Conservation (phyloP, 441 rosid genomes). For the Viola pubescens region DNA sequence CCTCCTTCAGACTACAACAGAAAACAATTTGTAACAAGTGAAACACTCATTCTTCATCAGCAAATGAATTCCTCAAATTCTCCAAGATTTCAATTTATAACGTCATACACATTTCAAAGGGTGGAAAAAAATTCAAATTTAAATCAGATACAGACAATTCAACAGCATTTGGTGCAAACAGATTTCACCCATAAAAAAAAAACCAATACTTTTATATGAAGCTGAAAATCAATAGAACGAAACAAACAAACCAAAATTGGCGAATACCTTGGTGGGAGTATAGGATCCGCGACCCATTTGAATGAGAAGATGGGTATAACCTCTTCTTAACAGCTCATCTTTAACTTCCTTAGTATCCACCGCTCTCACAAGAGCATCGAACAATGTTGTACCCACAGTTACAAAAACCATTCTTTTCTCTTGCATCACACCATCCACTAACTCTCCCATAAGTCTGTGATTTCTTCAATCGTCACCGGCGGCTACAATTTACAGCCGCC, state of each 20-base stretch:
- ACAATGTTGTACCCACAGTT: constrained; percentile 86
- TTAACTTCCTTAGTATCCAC: constrained; percentile 46
- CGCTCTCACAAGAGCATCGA: constrained; percentile 63
- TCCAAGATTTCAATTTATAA: too few relatives aligned
- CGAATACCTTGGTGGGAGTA: constrained; percentile 47
- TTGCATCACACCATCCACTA: constrained; percentile 15
- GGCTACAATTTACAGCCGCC: neutral
- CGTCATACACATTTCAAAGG: too few relatives aligned
- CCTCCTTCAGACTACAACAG: constrained; percentile 49
- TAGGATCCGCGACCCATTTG: constrained; percentile 84
- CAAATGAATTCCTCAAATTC: neutral
- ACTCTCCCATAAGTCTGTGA: constrained; percentile 26
- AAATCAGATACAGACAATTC: too few relatives aligned
- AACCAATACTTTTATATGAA: constrained; percentile 7
- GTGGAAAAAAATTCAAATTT: too few relatives aligned
- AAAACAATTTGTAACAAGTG: constrained; percentile 7
- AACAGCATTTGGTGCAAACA: too few relatives aligned
- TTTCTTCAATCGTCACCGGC: neutral
- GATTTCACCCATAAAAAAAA: neutral
- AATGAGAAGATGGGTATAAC: constrained; percentile 66
- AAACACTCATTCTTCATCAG: neutral
- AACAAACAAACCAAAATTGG: neutral
- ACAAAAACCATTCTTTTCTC: constrained; percentile 55
- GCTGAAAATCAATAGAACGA: neutral
- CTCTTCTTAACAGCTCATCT: constrained; percentile 45